Evolutionary conservation across 148 eudicot genomes (phyloP).

Genomic region (Cornus controversa): DNA sequence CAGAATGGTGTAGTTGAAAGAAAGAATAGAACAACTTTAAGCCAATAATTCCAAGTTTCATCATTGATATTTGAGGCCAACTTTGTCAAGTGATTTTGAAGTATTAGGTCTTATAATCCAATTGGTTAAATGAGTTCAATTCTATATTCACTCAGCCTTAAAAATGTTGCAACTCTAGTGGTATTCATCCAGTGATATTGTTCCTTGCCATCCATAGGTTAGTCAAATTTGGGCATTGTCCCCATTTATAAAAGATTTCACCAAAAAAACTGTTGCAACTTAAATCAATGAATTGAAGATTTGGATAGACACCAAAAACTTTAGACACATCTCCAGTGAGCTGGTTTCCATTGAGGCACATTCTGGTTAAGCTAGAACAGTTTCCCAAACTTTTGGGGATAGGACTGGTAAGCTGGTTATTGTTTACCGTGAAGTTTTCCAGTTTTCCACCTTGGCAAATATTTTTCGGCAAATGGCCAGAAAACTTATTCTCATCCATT

Average conservation of each 20-base stretch:
- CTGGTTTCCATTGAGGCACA: constrained; percentile 16
- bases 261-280: constrained; percentile 28
- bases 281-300: constrained; percentile 19
- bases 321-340: constrained; percentile 9
- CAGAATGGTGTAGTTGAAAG: no score
- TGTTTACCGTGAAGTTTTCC: constrained; percentile 18
- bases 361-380: constrained; percentile 16
- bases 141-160: no score
- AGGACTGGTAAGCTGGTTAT: background rate
- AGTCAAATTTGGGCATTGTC: constrained; percentile 27
- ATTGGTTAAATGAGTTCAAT: no score
- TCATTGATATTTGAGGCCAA: no score
- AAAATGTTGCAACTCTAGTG: no score
- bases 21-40: no score
- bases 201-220: constrained; percentile 20
- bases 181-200: background rate
- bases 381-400: constrained; percentile 26
- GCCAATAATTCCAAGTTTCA: no score
- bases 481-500: constrained; percentile 23
- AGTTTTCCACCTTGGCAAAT: constrained; percentile 23
- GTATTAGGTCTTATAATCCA: no score
- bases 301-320: constrained; percentile 14
- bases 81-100: no score
- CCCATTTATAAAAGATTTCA: constrained; percentile 21
- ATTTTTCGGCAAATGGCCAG: constrained; percentile 19